These are phyloP conservation scores for Yamagishiella unicocca DNA, from an alignment of 139 green algal species.

Conservation along the genomic window DNA sequence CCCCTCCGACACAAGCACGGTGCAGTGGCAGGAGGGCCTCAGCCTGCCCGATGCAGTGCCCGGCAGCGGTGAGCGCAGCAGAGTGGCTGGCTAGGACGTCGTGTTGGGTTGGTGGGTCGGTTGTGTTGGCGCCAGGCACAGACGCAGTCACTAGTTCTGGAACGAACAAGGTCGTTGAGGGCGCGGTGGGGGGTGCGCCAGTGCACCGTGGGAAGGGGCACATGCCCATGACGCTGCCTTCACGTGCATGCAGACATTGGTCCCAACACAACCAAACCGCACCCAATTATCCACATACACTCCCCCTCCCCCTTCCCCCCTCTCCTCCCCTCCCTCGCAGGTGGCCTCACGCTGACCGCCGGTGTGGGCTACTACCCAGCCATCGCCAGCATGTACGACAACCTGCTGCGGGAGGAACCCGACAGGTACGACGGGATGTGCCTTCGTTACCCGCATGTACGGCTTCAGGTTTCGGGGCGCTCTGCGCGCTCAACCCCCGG, in stretches of 20 bases:
- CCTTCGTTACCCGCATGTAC: no score
- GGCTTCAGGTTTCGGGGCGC: no score
- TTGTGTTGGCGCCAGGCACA: neutral
- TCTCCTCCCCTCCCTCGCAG: neutral
- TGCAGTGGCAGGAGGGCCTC: slow-evolving; percentile 59
- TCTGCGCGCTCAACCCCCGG: no score
- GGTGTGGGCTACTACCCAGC: slow-evolving; percentile 61
- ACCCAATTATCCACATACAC: no score
- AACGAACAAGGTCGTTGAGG: no score
- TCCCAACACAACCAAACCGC: neutral
- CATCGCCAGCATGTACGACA: slow-evolving; percentile 29
- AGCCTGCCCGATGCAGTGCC: slow-evolving; percentile 62
- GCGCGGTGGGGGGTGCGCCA: neutral
- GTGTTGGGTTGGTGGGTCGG: neutral
- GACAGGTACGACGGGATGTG: slow-evolving; percentile 28
- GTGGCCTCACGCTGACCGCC: slow-evolving; percentile 55
- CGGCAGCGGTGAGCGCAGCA: slow-evolving; percentile 52
- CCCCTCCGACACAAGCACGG: neutral
- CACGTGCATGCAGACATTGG: neutral
- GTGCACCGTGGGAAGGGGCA: neutral
- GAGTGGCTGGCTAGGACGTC: neutral
- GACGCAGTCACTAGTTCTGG: no score
- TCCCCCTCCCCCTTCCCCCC: neutral
- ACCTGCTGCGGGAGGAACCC: neutral
- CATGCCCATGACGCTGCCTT: neutral